Evolutionary conservation across 495 filamentous ascomycete species (phyloP).

Genomic region (Xylaria sp.): DNA sequence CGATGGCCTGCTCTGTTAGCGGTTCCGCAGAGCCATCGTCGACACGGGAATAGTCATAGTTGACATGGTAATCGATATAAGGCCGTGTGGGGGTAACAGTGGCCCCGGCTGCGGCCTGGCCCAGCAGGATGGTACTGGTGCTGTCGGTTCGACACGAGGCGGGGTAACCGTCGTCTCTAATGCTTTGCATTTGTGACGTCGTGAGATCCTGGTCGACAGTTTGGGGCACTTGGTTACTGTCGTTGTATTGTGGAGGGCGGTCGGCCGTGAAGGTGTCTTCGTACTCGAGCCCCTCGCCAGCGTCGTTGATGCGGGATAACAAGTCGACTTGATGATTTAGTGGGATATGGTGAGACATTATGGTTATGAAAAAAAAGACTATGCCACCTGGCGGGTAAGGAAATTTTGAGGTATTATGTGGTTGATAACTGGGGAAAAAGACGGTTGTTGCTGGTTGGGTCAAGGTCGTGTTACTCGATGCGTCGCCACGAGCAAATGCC

Average conservation of each 20-base stretch:
- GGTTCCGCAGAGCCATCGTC: neutral
- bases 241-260: conserved; percentile 34
- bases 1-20: conserved; percentile 30
- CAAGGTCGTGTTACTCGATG: neutral
- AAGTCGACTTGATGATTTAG: conserved; percentile 16
- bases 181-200: neutral
- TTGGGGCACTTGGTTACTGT: conserved; percentile 32
- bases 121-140: neutral
- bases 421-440: too few species aligned
- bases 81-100: neutral
- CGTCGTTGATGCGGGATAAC: neutral
- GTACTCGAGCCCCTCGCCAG: neutral
- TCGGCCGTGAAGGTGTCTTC: conserved; percentile 25
- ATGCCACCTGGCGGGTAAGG: neutral
- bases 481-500: neutral
- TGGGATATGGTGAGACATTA: neutral
- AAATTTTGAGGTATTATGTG: neutral
- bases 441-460: neutral
- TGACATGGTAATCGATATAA: conserved; percentile 14
- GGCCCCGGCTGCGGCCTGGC: neutral
- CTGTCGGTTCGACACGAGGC: conserved; percentile 9
- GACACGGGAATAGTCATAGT: conserved; percentile 30
- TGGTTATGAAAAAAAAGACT: neutral
- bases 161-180: neutral
- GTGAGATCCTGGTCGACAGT: neutral